Base-by-base conservation (phyloP, 2,329 filamentous ascomycete species). In the Aspergillus phoenicis region DNA sequence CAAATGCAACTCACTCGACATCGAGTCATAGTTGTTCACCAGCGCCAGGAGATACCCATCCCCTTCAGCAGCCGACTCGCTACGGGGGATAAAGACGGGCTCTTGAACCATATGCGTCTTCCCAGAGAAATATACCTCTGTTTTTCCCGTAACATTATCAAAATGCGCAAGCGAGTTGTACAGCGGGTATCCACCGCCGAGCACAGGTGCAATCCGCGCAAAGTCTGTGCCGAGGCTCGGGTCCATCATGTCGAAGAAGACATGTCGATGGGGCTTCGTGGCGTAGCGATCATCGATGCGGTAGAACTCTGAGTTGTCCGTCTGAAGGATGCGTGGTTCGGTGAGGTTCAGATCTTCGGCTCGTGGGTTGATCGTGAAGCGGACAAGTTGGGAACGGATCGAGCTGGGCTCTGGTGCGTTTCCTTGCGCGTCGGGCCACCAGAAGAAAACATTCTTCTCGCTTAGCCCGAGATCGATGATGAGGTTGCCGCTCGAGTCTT, bases 141-240 rank as follows among this genome's bases (percentile, higher is more conserved):
- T 73, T 2, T 67, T 53, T 0, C 76, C 76, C 5, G 73, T 75
- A 2, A 62, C 63, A 0, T 62, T 78, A 4, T 80, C 73, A 48
- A 80, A 77, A 60, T 82, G 79, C n/a, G 75, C 80, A 8, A 84
- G 68, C 10, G 76, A 73, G 62, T 84, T 83, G 66, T 82, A 84
- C 5, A 81, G 67, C 1, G 69, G 67, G 54, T 64, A 65, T 1
- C 69, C 68, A 8, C 75, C 75, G 2, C 75, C 76, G 36, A 73
- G 59, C 11, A 61, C 55, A 0, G 73, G 70, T 6, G 45, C 62
- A 10, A 76, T 73, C 2, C 62, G 57, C 0, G 58, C 15, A 48
- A 74, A 75, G 43, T 76, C 69, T 1, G 71, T 77, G 1, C 63
- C 65, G 0, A 80, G 76, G 0, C 72, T 73, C 1, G 80, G 77